Evolutionary conservation across 345 rosid species (phyloP).

Genomic region (Ceriops zippeliana): DNA sequence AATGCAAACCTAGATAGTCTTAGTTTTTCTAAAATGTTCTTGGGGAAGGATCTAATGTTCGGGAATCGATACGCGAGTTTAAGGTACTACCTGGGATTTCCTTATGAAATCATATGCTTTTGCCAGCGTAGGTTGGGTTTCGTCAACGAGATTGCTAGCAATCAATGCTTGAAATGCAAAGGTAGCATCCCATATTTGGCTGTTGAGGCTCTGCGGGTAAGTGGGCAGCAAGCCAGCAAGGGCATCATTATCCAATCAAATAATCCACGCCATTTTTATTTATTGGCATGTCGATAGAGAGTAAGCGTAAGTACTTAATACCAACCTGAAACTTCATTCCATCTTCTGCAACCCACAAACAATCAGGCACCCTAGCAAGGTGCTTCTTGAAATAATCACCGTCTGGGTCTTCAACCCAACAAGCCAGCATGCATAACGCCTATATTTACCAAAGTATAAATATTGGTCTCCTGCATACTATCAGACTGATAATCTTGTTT

Average conservation of each 20-base stretch:
- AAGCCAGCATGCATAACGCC: constrained; percentile 56
- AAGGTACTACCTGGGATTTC: constrained; percentile 43
- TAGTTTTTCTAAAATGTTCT: too few relatives aligned
- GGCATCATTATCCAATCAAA: too few relatives aligned
- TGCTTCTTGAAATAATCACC: constrained; percentile 51
- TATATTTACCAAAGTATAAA: constrained; percentile 2
- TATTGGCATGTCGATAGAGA: too few relatives aligned
- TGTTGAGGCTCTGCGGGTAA: constrained; percentile 40
- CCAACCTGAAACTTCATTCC: constrained; percentile 60
- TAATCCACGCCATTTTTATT: too few relatives aligned
- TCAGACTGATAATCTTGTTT: too few relatives aligned
- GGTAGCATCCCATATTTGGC: constrained; percentile 56
- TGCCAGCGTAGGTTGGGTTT: constrained; percentile 30
- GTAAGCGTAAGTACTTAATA: too few relatives aligned
- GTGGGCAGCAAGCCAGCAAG: too few relatives aligned
- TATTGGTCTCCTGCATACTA: not conserved
- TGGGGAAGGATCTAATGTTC: too few relatives aligned
- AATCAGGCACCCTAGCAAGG: constrained; percentile 47
- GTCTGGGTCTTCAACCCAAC: constrained; percentile 63
- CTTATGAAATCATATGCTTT: constrained; percentile 38
- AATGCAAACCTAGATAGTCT: too few relatives aligned
- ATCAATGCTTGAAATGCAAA: constrained; percentile 41
- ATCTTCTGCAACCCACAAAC: constrained; percentile 62
- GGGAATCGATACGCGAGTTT: too few relatives aligned
- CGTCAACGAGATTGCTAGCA: constrained; percentile 34